Conservation (phyloP, 2,329 filamentous ascomycete species). For the Venturia carpophila region DNA sequence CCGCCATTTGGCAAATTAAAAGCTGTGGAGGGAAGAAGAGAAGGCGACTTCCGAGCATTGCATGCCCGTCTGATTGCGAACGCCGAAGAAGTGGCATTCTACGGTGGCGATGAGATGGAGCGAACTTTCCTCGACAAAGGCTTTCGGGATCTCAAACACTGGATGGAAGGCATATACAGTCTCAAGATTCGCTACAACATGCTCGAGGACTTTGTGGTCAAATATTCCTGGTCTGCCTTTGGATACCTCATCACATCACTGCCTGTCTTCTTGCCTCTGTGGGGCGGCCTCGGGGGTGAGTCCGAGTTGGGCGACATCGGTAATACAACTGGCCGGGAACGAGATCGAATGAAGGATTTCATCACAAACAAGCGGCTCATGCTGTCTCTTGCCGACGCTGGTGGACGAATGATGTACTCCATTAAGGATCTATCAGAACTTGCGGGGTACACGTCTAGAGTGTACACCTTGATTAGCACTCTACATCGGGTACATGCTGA, state of each 20-base stretch:
- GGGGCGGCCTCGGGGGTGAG: constrained; percentile 74
- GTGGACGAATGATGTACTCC: constrained; percentile 98
- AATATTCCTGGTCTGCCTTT: constrained; percentile 98
- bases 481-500: constrained; percentile 88
- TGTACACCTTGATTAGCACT: constrained; percentile 92
- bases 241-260: constrained; percentile 90
- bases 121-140: constrained; percentile 85
- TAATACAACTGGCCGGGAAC: constrained; percentile 56
- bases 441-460: constrained; percentile 89
- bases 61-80: constrained; percentile 92
- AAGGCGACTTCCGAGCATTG: constrained; percentile 87
- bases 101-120: constrained; percentile 91
- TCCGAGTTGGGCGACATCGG: constrained; percentile 53
- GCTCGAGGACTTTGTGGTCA: constrained; percentile 94
- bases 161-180: constrained; percentile 98
- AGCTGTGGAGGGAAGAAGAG: constrained; percentile 87
- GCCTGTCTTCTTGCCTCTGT: constrained; percentile 87
- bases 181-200: constrained; percentile 98
- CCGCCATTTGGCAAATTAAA: constrained; percentile 96
- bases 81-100: constrained; percentile 95
- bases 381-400: constrained; percentile 92
- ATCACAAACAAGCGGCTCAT: constrained; percentile 98
- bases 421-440: constrained; percentile 97
- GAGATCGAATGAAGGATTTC: constrained; percentile 92
- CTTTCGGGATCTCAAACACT: constrained; percentile 84